Evolutionary conservation across 768 basidiomycete species (phyloP), one percentile per base, ranked within the genome.

Genomic region (Candolleomyces eurysporus): DNA sequence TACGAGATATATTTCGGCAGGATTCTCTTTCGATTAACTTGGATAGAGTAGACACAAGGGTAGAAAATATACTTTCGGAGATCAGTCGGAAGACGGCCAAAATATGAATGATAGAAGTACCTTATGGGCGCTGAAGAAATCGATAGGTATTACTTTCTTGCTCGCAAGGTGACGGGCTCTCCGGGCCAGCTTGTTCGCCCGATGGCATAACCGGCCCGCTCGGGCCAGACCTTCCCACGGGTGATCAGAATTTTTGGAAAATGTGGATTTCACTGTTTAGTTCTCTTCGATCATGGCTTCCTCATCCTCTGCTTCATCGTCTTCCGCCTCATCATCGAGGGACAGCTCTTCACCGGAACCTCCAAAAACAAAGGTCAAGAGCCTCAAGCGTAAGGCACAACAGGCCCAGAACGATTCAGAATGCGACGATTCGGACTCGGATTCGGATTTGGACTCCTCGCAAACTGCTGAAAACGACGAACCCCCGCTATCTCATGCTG

Each of bases 401-500:
- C 40, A 60, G 30, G 53, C 54, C 3, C 31, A 49, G 11, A 45
- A 54, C 10, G 64, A 65, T 42, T 45, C 65, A 17, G 64, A n/a
- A n/a, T n/a, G n/a, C n/a, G n/a, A n/a, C n/a, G n/a, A 67, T 10
- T n/a, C n/a, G n/a, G n/a, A n/a, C n/a, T 54, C 22, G 22, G 59
- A 64, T 45, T 65, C 69, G 22, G 70, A 71, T 30, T 61, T 70
- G n/a, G 60, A 50, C 8, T 21, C 21, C 50, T 11, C 14, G 36
- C 13, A 16, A 19, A 19, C 5, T 11, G 6, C 40, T 22, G 22
- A 17, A 40, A 60, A 64, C 46, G 50, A 55, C 48, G 16, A 63
- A 59, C 80, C 79, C 21, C 87, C 84, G 6, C 80, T 92, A 59
- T 94, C 92, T 3, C 92, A 92, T 72, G 88, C 88, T 6, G 88